Conservation (phyloP, 192 early-diverging fungal species). For the Coemansia sp. region DNA sequence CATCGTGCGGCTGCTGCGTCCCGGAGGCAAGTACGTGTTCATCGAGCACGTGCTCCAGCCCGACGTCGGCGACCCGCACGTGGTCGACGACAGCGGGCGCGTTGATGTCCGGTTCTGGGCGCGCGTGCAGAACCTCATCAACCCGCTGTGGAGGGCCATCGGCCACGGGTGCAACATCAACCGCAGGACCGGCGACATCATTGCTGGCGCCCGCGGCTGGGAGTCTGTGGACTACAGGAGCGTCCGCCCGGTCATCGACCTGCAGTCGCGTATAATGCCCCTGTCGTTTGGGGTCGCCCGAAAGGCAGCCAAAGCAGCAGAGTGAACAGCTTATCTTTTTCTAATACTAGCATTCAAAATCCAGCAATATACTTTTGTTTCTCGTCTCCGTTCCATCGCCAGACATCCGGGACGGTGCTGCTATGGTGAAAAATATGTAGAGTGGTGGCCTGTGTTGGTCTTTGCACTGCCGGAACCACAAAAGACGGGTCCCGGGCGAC, state of each 20-base stretch:
- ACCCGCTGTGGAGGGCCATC: constrained; percentile 26
- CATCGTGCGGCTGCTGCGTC: constrained; percentile 30
- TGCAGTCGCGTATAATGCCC: constrained; percentile 44
- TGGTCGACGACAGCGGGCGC: constrained; percentile 34
- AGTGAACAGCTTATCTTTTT: not conserved
- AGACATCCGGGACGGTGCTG: no score
- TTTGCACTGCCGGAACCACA: no score
- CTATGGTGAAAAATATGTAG: no score
- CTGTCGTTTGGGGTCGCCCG: constrained; percentile 48
- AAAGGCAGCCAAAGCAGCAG: constrained; percentile 14
- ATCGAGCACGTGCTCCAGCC: constrained; percentile 52
- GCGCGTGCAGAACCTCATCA: constrained; percentile 35
- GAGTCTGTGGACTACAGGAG: constrained; percentile 36
- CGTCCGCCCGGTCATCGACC: constrained; percentile 34
- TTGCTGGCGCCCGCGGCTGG: constrained; percentile 32
- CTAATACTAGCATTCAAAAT: not conserved
- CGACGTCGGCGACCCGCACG: constrained; percentile 17
- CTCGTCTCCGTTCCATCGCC: no score
- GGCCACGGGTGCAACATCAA: constrained; percentile 43
- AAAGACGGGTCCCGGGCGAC: no score
- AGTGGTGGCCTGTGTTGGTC: no score
- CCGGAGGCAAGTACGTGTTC: constrained; percentile 37
- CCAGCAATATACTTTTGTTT: no score
- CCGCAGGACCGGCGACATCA: constrained; percentile 31
- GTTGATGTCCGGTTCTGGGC: constrained; percentile 41